Evolutionary conservation across 129 eudicot species (phyloP), one percentile per base, ranked within the genome.

Genomic region (Saposhnikovia divaricata): DNA sequence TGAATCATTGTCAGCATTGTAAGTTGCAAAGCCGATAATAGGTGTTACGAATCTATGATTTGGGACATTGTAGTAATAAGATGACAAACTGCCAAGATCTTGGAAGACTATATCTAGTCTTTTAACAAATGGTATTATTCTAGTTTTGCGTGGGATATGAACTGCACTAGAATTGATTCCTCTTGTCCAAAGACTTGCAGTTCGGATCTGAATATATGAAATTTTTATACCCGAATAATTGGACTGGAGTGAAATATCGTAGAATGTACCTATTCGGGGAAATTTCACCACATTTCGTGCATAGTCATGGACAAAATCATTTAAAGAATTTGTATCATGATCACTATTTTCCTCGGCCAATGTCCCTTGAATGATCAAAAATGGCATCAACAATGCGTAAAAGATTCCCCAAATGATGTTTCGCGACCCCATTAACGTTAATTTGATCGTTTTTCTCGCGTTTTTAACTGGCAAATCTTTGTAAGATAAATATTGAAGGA

Each of bases 171-270:
- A 51, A 75, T 90, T 86, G 19, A 86, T 89, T 74, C 97, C 98
- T 45, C 78, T 63, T 4, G 66, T 53, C 93, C 92, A 92, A 27
- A 95, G 72, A 75, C 89, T 81, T 23, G 75, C 78, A 57, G 88
- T 87, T 76, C 86, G 85, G 2, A 90, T 63, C 39, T 89, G 93
- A 19, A 95, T 77, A 27, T 86, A 76, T 9, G 96, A 89, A 44
- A 77, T 84, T 38, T 87, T 87, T 78, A 92, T 85, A 39, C 90
- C 91, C 0, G 97, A 82, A 19, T 84, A 84, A 84, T 95, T 90
- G 5, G 81, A 48, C 9, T 93, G 93, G 42, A 86, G 86, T 18
- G 94, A 74, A 38, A 95, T 80, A 39, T 92, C 82, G 83, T 90
- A 91, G 27, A 92, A 28, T 31, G 23, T 45, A 50, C 96, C 94